Conservation (phyloP, 75 land plant genomes). For the Ceratopteris richardii region DNA sequence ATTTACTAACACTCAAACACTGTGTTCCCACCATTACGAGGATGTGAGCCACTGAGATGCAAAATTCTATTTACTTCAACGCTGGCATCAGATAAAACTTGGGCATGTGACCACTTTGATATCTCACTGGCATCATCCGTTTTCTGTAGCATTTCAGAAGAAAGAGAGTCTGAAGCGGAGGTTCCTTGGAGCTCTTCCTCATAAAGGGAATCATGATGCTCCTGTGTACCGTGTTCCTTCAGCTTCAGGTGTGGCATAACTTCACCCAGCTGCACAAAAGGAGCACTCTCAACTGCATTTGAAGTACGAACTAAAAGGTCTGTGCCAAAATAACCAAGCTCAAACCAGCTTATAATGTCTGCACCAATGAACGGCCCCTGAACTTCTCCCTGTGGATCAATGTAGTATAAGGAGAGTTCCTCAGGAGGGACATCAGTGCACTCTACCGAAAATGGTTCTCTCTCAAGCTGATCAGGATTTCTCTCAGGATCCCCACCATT, state of each 20-base stretch:
- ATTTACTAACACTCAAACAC: no score
- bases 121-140: no score
- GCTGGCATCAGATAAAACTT: no score
- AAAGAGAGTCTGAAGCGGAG: no score
- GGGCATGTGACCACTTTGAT: no score
- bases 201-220: no score
- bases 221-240: slow-evolving; percentile 15
- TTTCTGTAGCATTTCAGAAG: no score
- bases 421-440: slow-evolving; percentile 43
- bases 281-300: slow-evolving; percentile 47
- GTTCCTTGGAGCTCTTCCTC: no score
- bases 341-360: slow-evolving; percentile 94
- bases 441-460: neutral
- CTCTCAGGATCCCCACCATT: neutral
- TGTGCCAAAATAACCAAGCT: slow-evolving; percentile 88
- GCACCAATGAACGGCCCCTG: slow-evolving; percentile 91
- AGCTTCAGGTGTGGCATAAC: slow-evolving; percentile 87
- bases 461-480: neutral
- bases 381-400: slow-evolving; percentile 82
- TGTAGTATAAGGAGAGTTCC: slow-evolving; percentile 62
- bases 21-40: no score
- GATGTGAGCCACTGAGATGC: no score
- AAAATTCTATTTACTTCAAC: no score
- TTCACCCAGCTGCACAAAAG: slow-evolving; percentile 72
- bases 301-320: slow-evolving; percentile 81